Percentiles rank a stretch among this genome's conserved stretches.
Evolutionary conservation across 2,329 filamentous ascomycete species (phyloP).

Genomic region (Ceratocystis albifundus): DNA sequence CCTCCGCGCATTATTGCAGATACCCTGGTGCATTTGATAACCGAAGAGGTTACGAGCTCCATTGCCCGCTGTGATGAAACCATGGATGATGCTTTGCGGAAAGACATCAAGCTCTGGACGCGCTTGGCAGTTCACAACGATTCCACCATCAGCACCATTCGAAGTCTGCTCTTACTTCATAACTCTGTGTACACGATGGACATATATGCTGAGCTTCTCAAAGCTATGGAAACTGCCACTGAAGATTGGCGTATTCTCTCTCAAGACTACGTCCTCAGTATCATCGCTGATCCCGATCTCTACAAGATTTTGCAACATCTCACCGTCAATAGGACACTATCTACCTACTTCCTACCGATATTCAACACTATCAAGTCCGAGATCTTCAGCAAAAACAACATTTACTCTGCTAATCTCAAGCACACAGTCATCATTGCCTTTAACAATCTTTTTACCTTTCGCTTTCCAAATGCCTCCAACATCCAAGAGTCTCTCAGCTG

Average conservation of each 20-base stretch:
- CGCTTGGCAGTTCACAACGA: slow-evolving; percentile 10
- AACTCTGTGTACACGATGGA: slow-evolving; percentile 8
- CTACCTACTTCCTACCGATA: not conserved
- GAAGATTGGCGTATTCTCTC: slow-evolving; percentile 1
- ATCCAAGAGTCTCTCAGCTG: not conserved
- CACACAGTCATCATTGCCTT: not conserved
- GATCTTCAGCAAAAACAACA: slow-evolving; percentile 12
- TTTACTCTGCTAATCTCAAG: slow-evolving; percentile 1
- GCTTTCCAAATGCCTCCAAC: not conserved
- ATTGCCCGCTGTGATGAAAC: not conserved
- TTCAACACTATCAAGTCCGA: not conserved
- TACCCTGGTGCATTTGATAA: not conserved
- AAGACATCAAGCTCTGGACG: slow-evolving; percentile 7
- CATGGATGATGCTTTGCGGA: not conserved
- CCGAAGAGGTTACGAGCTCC: not conserved
- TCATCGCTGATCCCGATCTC: slow-evolving; percentile 3
- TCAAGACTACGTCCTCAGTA: slow-evolving; percentile 1
- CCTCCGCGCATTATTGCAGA: not conserved
- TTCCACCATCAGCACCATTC: slow-evolving; percentile 3
- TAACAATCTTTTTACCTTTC: not conserved
- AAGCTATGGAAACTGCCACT: not conserved
- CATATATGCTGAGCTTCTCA: slow-evolving; percentile 1
- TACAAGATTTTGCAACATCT: not conserved
- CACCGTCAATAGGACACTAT: not conserved
- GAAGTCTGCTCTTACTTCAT: not conserved